phyloP scores from a whole-genome alignment of 257 asterid genomes.

The Solanum pimpinellifolium region DNA sequence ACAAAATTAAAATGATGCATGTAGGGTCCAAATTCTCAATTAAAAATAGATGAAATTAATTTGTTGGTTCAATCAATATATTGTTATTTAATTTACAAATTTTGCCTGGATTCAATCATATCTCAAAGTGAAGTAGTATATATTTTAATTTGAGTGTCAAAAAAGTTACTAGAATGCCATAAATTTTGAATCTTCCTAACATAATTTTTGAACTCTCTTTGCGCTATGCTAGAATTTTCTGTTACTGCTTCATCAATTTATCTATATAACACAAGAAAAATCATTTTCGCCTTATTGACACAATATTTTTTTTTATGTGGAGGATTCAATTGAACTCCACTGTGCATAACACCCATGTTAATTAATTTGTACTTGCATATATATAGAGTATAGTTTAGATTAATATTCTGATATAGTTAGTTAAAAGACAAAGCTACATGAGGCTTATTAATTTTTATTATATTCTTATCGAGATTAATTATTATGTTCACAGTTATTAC shows the following conservation, averaged over 20 bases:
- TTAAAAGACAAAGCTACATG: neutral
- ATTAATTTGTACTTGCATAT: neutral
- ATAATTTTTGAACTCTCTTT: neutral
- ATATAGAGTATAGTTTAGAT: neutral
- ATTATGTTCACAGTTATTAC: neutral
- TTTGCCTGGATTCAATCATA: neutral
- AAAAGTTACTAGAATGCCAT: neutral
- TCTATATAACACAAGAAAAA: neutral
- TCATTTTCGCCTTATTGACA: neutral
- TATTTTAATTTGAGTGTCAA: neutral
- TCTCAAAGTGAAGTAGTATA: neutral
- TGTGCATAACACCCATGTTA: neutral
- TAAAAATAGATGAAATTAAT: too few species aligned
- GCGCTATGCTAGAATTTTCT: neutral
- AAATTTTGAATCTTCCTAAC: neutral
- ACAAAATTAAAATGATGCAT: neutral
- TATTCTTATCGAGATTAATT: neutral
- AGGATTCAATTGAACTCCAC: neutral
- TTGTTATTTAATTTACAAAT: too few species aligned
- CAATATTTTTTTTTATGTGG: neutral
- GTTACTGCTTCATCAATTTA: neutral
- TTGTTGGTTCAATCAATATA: too few species aligned
- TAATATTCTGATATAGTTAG: neutral
- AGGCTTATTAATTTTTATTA: neutral
- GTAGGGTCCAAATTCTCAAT: neutral